Conservation (phyloP, 257 asterid species). For the Paulownia fortunei region DNA sequence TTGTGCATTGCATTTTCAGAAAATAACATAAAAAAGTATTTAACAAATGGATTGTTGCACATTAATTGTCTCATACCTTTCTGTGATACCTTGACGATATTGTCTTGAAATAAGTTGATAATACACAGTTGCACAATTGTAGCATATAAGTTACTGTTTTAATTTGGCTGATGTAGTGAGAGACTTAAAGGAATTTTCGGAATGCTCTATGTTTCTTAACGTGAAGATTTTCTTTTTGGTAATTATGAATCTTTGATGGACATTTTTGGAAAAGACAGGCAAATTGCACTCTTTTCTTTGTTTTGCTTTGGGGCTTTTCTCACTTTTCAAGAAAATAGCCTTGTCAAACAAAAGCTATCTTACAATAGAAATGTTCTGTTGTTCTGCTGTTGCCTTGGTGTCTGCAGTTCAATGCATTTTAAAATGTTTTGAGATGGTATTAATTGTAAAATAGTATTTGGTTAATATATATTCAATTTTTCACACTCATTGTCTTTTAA, state of each 20-base stretch:
- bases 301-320: background rate
- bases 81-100: background rate
- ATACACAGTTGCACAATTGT: background rate
- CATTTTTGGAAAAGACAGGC: background rate
- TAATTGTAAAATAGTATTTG: background rate
- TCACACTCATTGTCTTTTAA: slow-evolving; percentile 7
- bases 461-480: background rate
- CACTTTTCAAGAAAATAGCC: background rate
- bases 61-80: background rate
- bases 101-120: background rate
- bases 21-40: background rate
- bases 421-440: slow-evolving; percentile 16
- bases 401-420: background rate
- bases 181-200: background rate
- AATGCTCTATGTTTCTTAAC: background rate
- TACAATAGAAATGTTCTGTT: slow-evolving; percentile 6
- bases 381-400: background rate
- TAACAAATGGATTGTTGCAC: background rate
- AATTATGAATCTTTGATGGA: background rate
- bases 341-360: background rate
- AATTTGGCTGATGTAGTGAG: background rate
- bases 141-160: background rate
- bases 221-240: background rate
- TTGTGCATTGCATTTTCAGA: slow-evolving; percentile 1
- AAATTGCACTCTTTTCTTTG: background rate